phyloP scores from a whole-genome alignment of 2,329 filamentous ascomycete genomes.

The Diaporthe longicolla region DNA sequence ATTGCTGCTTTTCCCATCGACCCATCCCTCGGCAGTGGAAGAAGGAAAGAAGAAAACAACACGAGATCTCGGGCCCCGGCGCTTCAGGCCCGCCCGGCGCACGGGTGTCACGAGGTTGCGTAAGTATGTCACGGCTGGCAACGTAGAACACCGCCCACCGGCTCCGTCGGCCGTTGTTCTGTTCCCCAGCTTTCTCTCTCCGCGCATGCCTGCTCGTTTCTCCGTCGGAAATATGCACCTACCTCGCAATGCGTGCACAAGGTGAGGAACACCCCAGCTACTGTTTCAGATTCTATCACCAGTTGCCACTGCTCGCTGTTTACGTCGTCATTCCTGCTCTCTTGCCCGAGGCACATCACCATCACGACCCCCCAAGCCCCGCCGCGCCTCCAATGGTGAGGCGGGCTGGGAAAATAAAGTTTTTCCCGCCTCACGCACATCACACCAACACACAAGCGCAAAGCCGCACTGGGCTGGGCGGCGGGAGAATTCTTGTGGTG shows the following conservation, averaged over 20 bases:
- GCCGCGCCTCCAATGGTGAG: background rate
- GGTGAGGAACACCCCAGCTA: background rate
- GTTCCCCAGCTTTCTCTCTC: background rate
- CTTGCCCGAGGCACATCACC: background rate
- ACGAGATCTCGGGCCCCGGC: constrained; percentile 28
- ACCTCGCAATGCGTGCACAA: background rate
- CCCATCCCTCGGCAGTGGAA: constrained; percentile 20
- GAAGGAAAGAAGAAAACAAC: background rate
- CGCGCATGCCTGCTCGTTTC: constrained; percentile 3
- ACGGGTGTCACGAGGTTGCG: background rate
- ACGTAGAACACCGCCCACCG: constrained; percentile 6
- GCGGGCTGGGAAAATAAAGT: background rate
- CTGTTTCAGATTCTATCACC: constrained; percentile 15
- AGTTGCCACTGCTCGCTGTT: constrained; percentile 25
- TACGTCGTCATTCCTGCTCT: background rate
- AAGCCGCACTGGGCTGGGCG: constrained; percentile 16
- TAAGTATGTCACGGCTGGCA: background rate
- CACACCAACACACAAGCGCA: background rate
- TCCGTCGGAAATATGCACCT: constrained; percentile 18
- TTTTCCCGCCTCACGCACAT: background rate
- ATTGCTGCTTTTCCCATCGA: constrained; percentile 4
- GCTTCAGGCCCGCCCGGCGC: constrained; percentile 25
- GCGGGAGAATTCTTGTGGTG: constrained; percentile 13
- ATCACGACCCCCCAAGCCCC: background rate
- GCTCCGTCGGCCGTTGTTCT: constrained; percentile 27